Evolutionary conservation across 2,329 filamentous ascomycete genomes (phyloP), one percentile per base, ranked within the genome.

Genomic region (Scedosporium boydii): DNA sequence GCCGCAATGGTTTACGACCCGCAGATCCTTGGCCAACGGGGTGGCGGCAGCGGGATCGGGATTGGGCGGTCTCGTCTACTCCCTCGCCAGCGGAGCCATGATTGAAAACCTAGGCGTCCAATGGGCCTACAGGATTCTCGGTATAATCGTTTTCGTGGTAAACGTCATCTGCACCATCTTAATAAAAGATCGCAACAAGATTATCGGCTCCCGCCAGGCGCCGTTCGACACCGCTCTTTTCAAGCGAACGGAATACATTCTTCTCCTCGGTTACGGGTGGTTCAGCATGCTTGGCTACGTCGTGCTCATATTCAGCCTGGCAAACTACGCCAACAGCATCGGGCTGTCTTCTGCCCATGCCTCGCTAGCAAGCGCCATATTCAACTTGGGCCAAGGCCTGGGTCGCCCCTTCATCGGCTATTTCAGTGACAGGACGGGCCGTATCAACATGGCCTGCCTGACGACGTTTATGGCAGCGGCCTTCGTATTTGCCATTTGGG

Each of bases 211-310:
- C n/a, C 80, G 82, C 1, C 86, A 90, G 67, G 74, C 83, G 2
- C 82, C 86, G 1, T 91, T 93, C 67, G 85, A 90, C 68, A 75
- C 80, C 46, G 73, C 72, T 3, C 77, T 93, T 1, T 84, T 93
- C 70, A 82, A 76, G 65, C 78, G 81, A 3, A 69, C 76, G 0
- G 84, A 90, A 68, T 91, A 88, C 66, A 70, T 86, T 27, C 75
- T 91, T 2, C 77, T 90, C 12, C 72, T 90, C 44, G 78, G 74
- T 2, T 95, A 87, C 77, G 87, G 87, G 6, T 85, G 86, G 72
- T 86, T 93, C 65, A 86, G 82, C 64, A 84, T 93, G 75, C 75
- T 93, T 14, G 88, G 82, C 4, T 93, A 93, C 68, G 80, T 90
- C 27, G 87, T 91, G 4, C 79, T 92, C n/a, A 80, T 92, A 55